Conservation (phyloP, 148 eudicot genomes). For the Camellia sinensis region DNA sequence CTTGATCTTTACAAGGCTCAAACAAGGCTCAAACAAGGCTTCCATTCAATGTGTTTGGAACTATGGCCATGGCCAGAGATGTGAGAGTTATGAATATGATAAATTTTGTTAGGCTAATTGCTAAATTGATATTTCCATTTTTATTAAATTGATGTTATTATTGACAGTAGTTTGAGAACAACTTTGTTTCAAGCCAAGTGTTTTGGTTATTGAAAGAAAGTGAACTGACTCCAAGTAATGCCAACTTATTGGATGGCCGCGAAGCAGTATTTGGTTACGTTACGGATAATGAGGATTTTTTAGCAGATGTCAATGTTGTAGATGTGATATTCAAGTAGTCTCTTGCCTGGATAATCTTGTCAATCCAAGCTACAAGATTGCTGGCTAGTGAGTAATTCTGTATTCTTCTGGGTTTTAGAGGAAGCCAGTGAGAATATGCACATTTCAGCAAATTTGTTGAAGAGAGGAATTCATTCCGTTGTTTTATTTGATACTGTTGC, state of each 20-base stretch:
- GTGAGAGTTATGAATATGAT: constrained; percentile 31
- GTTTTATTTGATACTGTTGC: neutral
- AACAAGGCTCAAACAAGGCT: constrained; percentile 98
- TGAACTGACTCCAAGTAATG: constrained; percentile 93
- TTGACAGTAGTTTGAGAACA: constrained; percentile 85
- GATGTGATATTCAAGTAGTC: constrained; percentile 88
- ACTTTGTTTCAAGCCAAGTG: constrained; percentile 90
- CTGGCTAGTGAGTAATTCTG: constrained; percentile 41
- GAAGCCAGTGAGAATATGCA: neutral
- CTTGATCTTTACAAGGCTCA: constrained; percentile 99
- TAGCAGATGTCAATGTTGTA: constrained; percentile 96
- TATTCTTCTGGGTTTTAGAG: neutral
- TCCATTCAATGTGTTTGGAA: constrained; percentile 98
- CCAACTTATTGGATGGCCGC: constrained; percentile 94
- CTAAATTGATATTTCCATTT: neutral
- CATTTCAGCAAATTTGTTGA: neutral
- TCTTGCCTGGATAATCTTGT: constrained; percentile 86
- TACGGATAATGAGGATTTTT: constrained; percentile 74
- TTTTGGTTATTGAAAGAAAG: constrained; percentile 99
- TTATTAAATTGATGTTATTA: constrained; percentile 7
- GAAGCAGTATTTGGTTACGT: constrained; percentile 93
- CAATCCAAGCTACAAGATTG: constrained; percentile 95
- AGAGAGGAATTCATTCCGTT: constrained; percentile 12
- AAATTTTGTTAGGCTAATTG: neutral
- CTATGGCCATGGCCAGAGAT: constrained; percentile 99